Evolutionary conservation across 176 grass and related monocot species (phyloP), one percentile per base, ranked within the genome.

Genomic region (Eleusine coracana): DNA sequence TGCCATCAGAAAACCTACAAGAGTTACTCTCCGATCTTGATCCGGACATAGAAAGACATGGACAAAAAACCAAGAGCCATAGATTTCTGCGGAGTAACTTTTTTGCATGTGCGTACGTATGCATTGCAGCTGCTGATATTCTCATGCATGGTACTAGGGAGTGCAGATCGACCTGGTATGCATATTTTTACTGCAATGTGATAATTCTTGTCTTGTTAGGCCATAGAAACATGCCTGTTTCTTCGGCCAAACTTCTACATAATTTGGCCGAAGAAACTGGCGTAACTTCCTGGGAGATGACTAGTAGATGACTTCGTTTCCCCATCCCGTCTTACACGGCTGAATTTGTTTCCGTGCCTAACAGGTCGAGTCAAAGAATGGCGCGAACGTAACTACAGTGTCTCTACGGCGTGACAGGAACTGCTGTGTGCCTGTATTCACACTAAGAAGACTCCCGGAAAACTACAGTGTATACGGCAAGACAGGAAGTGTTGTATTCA

Each of bases 1-100:
- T 89, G 71, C 51, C 63, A 72, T 62, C 58, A 41, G 67, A 87
- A 73, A 84, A 80, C 37, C 17, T 80, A 66, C 84, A 86, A 89
- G 56, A 29, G 60, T 84, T 86, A 86, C 76, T n/a, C 42, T 56
- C 64, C 51, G 58, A 71, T 68, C 39, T 73, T n/a, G n/a, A 62
- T 76, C 60, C 29, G 20, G 71, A 83, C 62, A 60, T 13, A 12
- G 42, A 73, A 48, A 87, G 68, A 68, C 45, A n/a, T 2, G 18
- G 16, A 38, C 52, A 52, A 76, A 44, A 74, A 55, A 70, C 31
- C 18, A 71, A 69, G 60, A 65, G 41, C 44, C 6, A 41, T 54
- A 41, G 56, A 83, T 78, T 38, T 78, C 28, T 55, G 45, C n/a
- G 77, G 27, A 14, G 18, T 11, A 64, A 71, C 14, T 13, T 55